phyloP scores from a whole-genome alignment of 169 alveolate genomes.

The Cryptosporidium viatorum region DNA sequence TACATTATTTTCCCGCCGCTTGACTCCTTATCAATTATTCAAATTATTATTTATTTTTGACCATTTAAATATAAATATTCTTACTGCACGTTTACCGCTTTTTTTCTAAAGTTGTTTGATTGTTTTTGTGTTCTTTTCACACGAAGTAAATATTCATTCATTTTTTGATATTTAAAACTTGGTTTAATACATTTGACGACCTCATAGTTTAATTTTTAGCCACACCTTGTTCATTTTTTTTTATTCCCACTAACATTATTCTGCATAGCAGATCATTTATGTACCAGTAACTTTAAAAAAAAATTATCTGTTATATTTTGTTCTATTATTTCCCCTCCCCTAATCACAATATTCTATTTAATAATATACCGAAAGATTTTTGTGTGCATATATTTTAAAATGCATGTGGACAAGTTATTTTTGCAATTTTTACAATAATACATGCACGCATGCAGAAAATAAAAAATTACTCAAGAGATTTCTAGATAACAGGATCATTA shows the following conservation, averaged over 20 bases:
- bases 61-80: neutral
- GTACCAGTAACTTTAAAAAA: neutral
- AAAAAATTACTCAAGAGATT: neutral
- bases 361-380: neutral
- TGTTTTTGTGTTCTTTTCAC: neutral
- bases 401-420: conserved; percentile 1
- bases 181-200: neutral
- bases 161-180: neutral
- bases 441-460: neutral
- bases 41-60: conserved; percentile 24
- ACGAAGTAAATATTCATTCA: neutral
- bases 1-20: conserved; percentile 54
- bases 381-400: neutral
- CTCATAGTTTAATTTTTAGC: too few relatives aligned
- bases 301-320: neutral
- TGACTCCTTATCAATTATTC: neutral
- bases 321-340: neutral
- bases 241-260: too few relatives aligned
- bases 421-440: too few relatives aligned
- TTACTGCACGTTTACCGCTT: conserved; percentile 55
- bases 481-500: neutral
- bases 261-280: too few relatives aligned
- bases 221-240: too few relatives aligned
- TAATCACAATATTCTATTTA: neutral
- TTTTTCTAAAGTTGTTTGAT: neutral